These are phyloP conservation scores for Penicillium psychrofluorescens DNA, from an alignment of 495 filamentous ascomycete genomes.

Conservation along the genomic window DNA sequence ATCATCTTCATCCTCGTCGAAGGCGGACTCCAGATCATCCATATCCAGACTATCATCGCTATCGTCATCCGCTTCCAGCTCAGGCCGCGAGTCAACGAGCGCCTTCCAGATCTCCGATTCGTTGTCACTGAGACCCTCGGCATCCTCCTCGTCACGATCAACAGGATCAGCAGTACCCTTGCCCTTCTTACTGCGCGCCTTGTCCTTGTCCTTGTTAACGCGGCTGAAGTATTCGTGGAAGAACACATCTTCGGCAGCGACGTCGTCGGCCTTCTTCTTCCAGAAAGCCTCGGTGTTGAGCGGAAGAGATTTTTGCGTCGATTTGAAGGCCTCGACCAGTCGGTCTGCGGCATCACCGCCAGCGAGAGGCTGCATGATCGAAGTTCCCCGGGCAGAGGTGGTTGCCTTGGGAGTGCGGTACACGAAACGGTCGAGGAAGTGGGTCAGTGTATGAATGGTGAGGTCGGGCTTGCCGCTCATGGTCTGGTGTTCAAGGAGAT, in stretches of 20 bases:
- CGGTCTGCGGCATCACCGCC: conserved; percentile 56
- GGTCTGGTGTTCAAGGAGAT: conserved; percentile 56
- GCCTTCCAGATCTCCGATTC: conserved; percentile 90
- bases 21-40: conserved; percentile 55
- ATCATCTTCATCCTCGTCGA: conserved; percentile 42
- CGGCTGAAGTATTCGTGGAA: conserved; percentile 94
- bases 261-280: conserved; percentile 78
- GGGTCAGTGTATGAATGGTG: conserved; percentile 75
- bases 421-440: conserved; percentile 95
- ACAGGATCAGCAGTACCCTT: conserved; percentile 30
- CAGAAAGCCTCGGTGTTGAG: conserved; percentile 90
- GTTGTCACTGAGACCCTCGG: conserved; percentile 29
- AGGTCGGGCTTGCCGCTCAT: conserved; percentile 85
- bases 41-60: conserved; percentile 59
- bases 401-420: conserved; percentile 81
- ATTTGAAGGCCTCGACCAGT: conserved; percentile 53
- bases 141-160: conserved; percentile 19
- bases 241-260: conserved; percentile 88
- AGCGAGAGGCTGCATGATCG: conserved; percentile 92
- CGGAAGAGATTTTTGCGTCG: conserved; percentile 29
- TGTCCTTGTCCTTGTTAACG: conserved; percentile 63
- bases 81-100: conserved; percentile 70
- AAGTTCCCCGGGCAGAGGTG: conserved; percentile 56
- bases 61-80: conserved; percentile 61
- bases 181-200: conserved; percentile 46